Evolutionary conservation across 495 filamentous ascomycete genomes (phyloP), one percentile per base, ranked within the genome.

Genomic region (Antarctomyces pellizariae): DNA sequence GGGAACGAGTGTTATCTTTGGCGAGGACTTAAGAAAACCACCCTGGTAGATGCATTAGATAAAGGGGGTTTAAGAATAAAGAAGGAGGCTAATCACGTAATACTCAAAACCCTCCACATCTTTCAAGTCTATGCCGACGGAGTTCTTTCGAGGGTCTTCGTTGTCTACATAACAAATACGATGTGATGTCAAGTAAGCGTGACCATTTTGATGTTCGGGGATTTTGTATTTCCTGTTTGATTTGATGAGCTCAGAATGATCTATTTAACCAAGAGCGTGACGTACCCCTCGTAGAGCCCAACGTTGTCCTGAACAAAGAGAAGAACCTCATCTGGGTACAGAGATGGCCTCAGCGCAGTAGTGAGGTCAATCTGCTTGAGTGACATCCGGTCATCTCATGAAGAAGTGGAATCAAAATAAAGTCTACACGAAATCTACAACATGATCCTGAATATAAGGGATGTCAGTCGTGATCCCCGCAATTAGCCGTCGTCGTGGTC

Each of bases 261-360:
- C 31, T 34, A 29, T 26, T 25, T 11, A 22, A 19, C 12, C 10
- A 29, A 35, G 16, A 7, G 18, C n/a, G 13, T 15, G 26, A 52
- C 71, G 52, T 56, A 93, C 83, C 89, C 86, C 59, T 93, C 77
- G 53, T 99, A 99, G 36, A 99, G 56, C 39, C 89, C 86, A 42
- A 95, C 86, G 48, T 75, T 75, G 62, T 93, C 78, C 52, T 92
- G 82, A 33, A 99, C 80, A 54, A 93, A 95, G 31, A 95, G 65
- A 16, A 93, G 55, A 32, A 60, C 56, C 48, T 95, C 86, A 53
- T 92, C 89, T 35, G 80, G 76, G 25, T 89, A 61, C 33, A 92
- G 69, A 28, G 69, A 69, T 22, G 86, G 86, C 55, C 89, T 75
- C 44, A 91, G 65, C 33, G 86, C 86, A 49, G 80, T 90, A 5